A percentile compares a stretch with the other conserved stretches of the same genome.
These are phyloP conservation scores for Ustilago esculenta DNA, from an alignment of 1,284 basidiomycete species.

Conservation along the genomic window DNA sequence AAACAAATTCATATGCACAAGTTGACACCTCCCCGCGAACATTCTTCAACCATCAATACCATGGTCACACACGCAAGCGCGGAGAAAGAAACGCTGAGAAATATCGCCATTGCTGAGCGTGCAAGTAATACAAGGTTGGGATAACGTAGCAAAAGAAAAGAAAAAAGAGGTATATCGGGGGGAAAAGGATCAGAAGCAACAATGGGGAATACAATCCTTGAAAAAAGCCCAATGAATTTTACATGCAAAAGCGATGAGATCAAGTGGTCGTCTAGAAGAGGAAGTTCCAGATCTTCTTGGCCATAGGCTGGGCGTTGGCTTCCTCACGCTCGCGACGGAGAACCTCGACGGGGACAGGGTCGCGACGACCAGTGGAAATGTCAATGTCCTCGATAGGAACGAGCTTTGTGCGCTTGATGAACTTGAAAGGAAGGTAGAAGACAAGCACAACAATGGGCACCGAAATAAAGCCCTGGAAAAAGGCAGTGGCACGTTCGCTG, in stretches of 20 bases:
- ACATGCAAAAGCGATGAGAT: no score
- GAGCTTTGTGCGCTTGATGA: conserved; percentile 41
- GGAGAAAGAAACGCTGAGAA: background rate
- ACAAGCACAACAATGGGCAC: conserved; percentile 50
- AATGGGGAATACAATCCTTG: no score
- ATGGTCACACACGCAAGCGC: no score
- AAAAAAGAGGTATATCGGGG: no score
- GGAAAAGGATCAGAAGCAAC: no score
- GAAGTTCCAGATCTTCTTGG: conserved; percentile 51
- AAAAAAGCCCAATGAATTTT: no score
- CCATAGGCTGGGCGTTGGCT: conserved; percentile 34
- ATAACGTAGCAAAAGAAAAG: no score
- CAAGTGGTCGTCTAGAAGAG: no score
- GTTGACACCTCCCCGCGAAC: no score
- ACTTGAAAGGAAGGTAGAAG: conserved; percentile 51
- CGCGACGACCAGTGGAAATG: conserved; percentile 60
- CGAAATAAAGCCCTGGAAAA: conserved; percentile 70
- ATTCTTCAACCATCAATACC: no score
- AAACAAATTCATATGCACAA: no score
- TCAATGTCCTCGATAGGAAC: conserved; percentile 60
- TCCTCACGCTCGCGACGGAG: conserved; percentile 63
- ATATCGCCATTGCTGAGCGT: background rate
- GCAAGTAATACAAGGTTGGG: conserved; percentile 1
- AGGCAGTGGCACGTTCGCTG: conserved; percentile 66
- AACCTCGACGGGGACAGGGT: conserved; percentile 56